Percentiles rank a stretch among this genome's conserved stretches.
These are phyloP conservation scores for Botrytis deweyae DNA, from an alignment of 2,329 filamentous ascomycete genomes.

Conservation along the genomic window DNA sequence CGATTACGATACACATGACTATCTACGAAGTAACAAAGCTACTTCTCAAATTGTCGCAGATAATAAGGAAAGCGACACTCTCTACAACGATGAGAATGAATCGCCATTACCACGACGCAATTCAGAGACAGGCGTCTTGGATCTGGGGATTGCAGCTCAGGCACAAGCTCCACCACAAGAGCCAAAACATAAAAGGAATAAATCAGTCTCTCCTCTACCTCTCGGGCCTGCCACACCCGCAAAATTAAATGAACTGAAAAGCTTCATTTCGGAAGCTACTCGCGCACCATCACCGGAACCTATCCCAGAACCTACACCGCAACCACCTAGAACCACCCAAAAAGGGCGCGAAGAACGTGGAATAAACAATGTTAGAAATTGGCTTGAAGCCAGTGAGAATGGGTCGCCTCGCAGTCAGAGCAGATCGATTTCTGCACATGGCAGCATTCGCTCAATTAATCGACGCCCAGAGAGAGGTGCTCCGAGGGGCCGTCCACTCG, in stretches of 20 bases:
- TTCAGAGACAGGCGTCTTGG: constrained; percentile 39
- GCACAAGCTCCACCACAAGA: constrained; percentile 17
- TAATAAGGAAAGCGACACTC: constrained; percentile 24
- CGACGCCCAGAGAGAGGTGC: constrained; percentile 26
- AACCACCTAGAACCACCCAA: constrained; percentile 22
- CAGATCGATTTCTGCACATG: constrained; percentile 35
- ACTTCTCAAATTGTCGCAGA: constrained; percentile 10
- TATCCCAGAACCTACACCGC: constrained; percentile 3
- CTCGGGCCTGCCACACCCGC: constrained; percentile 18
- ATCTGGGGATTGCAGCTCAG: constrained; percentile 26
- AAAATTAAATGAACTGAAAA: constrained; percentile 17
- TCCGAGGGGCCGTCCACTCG: constrained; percentile 11
- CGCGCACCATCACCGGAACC: constrained; percentile 16
- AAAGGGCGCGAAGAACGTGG: constrained; percentile 22
- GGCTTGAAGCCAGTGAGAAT: constrained; percentile 30
- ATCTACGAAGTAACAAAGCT: constrained; percentile 17
- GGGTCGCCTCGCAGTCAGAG: constrained; percentile 26
- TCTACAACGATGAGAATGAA: constrained; percentile 25
- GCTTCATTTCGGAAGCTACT: constrained; percentile 25
- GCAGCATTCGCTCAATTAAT: constrained; percentile 32
- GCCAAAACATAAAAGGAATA: constrained; percentile 27
- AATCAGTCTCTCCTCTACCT: constrained; percentile 29
- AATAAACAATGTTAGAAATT: constrained; percentile 29
- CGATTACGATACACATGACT: constrained; percentile 40
- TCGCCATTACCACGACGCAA: constrained; percentile 34